Base-by-base conservation (phyloP, 768 basidiomycete genomes). In the Leccinum subgranulosum region DNA sequence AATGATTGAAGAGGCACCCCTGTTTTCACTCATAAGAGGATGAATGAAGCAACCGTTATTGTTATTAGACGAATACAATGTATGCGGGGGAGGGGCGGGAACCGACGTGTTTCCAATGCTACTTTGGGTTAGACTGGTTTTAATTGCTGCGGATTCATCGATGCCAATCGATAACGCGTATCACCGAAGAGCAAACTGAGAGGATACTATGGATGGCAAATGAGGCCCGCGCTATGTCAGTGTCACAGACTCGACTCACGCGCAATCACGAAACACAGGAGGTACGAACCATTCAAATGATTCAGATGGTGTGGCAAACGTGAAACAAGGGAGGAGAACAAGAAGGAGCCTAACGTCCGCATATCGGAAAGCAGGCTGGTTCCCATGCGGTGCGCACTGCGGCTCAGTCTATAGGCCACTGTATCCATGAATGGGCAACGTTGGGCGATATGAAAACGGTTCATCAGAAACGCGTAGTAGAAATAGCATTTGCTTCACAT, bases 381-480 rank as follows among this genome's bases (percentile, higher is more conserved):
- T 54, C 31, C 61, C 64, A 58, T 61, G 64, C 59, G 60, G 59
- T 49, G 23, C 46, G 51, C 54, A 51, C 19, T 25, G 45, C 23
- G 55, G 34, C 36, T 29, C 34, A 49, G 41, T 41, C 34, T 45
- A 60, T 34, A 57, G 63, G 54, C 39, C 41, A 59, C 55, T 34
- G 41, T 54, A 66, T 45, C 45, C 34, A 62, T 49, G 50, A 51
- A 66, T 46, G 41, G 57, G 49, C 36, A 64, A 46, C 48, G 53
- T 58, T 65, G 62, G 60, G 66, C 62, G 62, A 62, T 68, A 68
- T 69, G 67, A 62, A 62, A 49, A 57, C 39, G 41, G 65, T 64
- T 61, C 9, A 65, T 59, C 55, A 66, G 58, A 60, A 48, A 58
- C 9, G 29, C 41, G 6, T 43, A 10, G 31, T 65, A 60, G 55